Conservation (phyloP, 2,329 filamentous ascomycete genomes). For the Colletotrichum sp. region DNA sequence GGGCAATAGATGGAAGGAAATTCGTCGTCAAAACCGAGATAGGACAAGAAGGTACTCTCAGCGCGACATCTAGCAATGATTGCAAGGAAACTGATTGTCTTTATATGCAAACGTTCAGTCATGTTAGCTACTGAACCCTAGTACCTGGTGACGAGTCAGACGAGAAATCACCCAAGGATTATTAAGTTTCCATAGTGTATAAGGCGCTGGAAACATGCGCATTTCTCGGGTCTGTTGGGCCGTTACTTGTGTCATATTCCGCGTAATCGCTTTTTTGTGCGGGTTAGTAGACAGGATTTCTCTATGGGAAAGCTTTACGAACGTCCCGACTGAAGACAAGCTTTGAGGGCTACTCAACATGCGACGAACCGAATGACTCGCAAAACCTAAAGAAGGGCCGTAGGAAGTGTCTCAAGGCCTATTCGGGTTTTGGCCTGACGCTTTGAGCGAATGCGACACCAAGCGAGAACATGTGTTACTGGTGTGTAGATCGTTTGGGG, state of each 20-base stretch:
- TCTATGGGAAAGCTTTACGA: neutral
- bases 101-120: neutral
- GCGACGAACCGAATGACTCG: neutral
- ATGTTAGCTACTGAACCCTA: neutral
- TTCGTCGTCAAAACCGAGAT: neutral
- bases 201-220: neutral
- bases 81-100: neutral
- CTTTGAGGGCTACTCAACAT: neutral
- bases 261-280: neutral
- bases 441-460: neutral
- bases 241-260: neutral
- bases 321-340: neutral
- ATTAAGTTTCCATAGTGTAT: neutral
- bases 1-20: neutral
- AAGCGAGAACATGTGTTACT: neutral
- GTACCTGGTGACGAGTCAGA: neutral
- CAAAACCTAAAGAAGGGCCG: neutral
- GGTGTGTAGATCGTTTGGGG: neutral
- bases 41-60: accelerated
- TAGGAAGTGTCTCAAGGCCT: neutral
- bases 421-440: neutral
- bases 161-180: neutral
- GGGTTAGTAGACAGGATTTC: accelerated
- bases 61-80: neutral
- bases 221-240: neutral